Base-by-base conservation (phyloP, 176 grass and related monocot species). In the Pharus latifolius region DNA sequence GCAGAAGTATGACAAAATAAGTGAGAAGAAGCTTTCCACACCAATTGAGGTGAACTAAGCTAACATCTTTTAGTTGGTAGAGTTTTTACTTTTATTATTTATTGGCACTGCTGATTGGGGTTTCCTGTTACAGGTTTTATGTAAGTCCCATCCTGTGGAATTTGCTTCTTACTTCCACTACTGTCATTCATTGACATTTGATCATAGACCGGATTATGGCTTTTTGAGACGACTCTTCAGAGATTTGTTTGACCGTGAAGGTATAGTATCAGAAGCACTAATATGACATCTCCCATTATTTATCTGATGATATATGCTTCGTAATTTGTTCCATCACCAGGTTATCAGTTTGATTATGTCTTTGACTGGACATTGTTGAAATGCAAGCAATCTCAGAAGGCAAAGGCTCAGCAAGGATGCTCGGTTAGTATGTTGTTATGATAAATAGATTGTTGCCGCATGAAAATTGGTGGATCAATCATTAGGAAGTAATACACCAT, bases 1-100 rank as follows among this genome's bases (percentile, higher is more conserved):
- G 77, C 83, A 91, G 53, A 91, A 91, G 56, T 91, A 91, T 68
- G 88, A 91, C 10, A 91, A 91, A 74, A 91, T 91, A 83, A 83
- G 88, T 67, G 83, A 91, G 65, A 91, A 80, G 53, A 91, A 91
- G 38, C 69, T 91, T 76, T 82, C 88, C 46, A 86, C 88, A 50
- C 79, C 88, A 19, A 86, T 91, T 43, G 88, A 86, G 83, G 88
- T 91, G 45, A 29, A 55, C 58, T 63, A 17, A 78, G 26, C 42
- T 67, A 27, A 57, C 12, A 34, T 73, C 14, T 60, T 69, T 74
- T 78, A 20, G 47, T 75, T 22, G 43, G 26, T 25, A 17, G 31
- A 63, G 10, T 72, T 10, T 24, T 45, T 53, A 35, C 23, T 53
- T 41, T 57, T 67, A 19, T 44, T 28, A 30, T 77, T 87, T 26